phyloP scores from a whole-genome alignment of 176 grass and related monocot species.

The Triticum timopheevii region DNA sequence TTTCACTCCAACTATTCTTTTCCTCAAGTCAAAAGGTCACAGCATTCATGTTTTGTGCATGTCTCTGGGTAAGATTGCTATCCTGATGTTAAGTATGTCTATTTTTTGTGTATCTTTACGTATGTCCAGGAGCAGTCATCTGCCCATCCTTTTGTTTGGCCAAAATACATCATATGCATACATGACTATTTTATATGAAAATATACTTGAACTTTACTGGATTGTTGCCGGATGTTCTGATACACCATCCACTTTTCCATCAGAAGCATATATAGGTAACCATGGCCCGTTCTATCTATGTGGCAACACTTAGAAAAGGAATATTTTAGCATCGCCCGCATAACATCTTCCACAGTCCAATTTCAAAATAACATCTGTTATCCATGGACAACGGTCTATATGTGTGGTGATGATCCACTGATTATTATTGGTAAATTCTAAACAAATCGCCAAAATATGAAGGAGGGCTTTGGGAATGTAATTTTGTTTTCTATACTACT shows the following conservation, averaged over 20 bases:
- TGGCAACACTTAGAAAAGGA: background rate
- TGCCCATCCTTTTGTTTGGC: background rate
- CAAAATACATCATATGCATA: background rate
- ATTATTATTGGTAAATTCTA: background rate
- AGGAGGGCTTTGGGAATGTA: background rate
- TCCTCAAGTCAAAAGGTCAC: constrained; percentile 71
- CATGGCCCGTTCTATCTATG: background rate
- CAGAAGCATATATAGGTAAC: background rate
- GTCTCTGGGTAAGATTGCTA: constrained; percentile 49
- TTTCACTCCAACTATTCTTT: constrained; percentile 78
- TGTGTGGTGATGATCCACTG: background rate
- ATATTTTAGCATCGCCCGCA: background rate
- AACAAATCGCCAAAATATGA: background rate
- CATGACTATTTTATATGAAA: background rate
- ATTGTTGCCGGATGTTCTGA: background rate
- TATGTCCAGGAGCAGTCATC: background rate
- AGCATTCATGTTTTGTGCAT: constrained; percentile 79
- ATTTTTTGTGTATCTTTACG: background rate
- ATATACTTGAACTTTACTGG: background rate
- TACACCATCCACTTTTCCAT: background rate
- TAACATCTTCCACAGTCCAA: background rate
- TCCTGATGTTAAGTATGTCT: background rate
- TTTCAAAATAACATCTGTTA: background rate
- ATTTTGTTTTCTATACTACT: background rate
- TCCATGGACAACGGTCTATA: background rate